A percentile compares a stretch with the other conserved stretches of the same genome.
Evolutionary conservation across 2,329 filamentous ascomycete genomes (phyloP).

Genomic region (Ceratocystis destructans): DNA sequence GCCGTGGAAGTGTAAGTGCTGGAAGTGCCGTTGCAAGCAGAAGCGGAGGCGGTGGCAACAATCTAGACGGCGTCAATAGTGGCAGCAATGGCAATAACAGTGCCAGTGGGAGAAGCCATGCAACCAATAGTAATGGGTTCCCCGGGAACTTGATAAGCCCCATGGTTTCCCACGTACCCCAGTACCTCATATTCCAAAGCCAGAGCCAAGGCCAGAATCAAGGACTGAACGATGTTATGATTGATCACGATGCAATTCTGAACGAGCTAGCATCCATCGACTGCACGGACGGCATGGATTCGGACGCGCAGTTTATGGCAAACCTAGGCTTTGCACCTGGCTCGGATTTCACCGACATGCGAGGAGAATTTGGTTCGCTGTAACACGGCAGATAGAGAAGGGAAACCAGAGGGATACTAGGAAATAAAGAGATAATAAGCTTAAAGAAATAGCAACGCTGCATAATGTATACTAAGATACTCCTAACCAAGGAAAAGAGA

Average conservation of each 20-base stretch:
- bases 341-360: constrained; percentile 43
- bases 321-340: constrained; percentile 53
- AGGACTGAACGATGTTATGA: background rate
- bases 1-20: background rate
- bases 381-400: constrained; percentile 12
- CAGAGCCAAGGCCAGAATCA: background rate
- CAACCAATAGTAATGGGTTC: background rate
- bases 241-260: constrained; percentile 40
- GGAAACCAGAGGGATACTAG: background rate
- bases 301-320: constrained; percentile 50
- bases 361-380: constrained; percentile 28
- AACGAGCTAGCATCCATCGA: constrained; percentile 40
- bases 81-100: background rate
- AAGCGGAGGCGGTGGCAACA: background rate
- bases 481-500: too few relatives aligned
- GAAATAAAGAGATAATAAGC: background rate
- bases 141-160: constrained; percentile 6
- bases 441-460: constrained; percentile 1
- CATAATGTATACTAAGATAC: constrained; percentile 1
- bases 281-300: constrained; percentile 35
- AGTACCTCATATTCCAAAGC: constrained; percentile 12
- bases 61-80: background rate
- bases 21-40: background rate
- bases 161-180: constrained; percentile 10
- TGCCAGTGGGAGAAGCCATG: background rate